Evolutionary conservation across 1,139 yeast genomes (phyloP), one percentile per base, ranked within the genome.

Genomic region (Hanseniaspora gamundiae): DNA sequence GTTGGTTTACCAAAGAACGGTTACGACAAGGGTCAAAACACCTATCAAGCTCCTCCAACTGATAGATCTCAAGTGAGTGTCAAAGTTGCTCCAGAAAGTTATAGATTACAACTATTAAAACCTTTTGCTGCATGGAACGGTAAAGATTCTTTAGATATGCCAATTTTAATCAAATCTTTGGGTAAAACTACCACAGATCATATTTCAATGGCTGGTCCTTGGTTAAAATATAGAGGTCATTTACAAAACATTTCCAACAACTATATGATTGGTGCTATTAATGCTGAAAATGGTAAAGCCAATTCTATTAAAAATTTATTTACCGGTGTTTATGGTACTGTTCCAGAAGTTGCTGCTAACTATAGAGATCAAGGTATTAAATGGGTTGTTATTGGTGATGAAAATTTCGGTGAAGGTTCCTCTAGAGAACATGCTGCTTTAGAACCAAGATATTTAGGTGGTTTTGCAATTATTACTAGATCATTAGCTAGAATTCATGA

Each of bases 181-280:
- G 97, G 97, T 73, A 91, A 91, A 79, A 87, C 96, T 68, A 91
- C 98, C 64, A 91, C 98, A 59, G 98, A 91, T 73, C 97, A 91
- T 74, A 91, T 91, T 64, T 88, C 97, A 62, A 87, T 85, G 93
- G 98, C 98, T 66, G 98, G 98, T 73, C 97, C 97, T 66, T 91
- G 98, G 98, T 85, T 91, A 78, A 91, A 91, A 76, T 91, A 91
- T 94, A 86, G 97, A 78, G 98, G 98, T 74, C 98, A 91, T 75
- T 78, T 91, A 73, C 93, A 87, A 74, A 91, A 91, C 81, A 91
- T 91, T 66, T 87, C 97, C 61, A 86, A 88, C 78, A 91, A 91
- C 78, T 87, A 88, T 74, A 87, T 91, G 96, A 91, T 91, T 76
- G 98, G 98, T 74, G 98, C 97, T 58, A 87, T 79, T 66, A 91